phyloP scores from a whole-genome alignment of 345 rosid genomes.

The Arabidopsis thaliana region DNA sequence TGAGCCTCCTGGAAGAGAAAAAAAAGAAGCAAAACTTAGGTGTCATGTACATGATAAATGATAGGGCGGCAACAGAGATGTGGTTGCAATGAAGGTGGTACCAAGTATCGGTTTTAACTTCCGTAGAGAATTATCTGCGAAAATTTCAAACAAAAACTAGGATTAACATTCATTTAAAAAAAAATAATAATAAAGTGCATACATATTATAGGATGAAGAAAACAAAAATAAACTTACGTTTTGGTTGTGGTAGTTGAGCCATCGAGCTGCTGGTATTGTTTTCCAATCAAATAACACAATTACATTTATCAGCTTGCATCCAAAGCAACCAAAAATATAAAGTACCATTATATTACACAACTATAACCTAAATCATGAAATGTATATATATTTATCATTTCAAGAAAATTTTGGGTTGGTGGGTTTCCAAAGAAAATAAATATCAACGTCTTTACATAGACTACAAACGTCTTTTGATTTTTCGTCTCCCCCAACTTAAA shows the following conservation, averaged over 20 bases:
- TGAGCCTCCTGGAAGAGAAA: slow-evolving; percentile 21
- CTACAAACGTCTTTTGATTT: too few species aligned
- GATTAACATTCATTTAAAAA: neutral
- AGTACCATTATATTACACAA: neutral
- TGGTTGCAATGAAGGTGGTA: slow-evolving; percentile 8
- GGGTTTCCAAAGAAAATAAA: too few species aligned
- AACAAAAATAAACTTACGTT: neutral
- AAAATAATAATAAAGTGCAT: slow-evolving; percentile 3
- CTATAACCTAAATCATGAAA: neutral
- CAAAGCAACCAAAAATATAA: neutral
- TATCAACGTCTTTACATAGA: neutral
- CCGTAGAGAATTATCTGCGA: slow-evolving; percentile 22
- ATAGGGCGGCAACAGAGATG: neutral
- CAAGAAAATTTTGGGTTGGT: too few species aligned
- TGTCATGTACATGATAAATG: slow-evolving; percentile 5
- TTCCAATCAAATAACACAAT: neutral
- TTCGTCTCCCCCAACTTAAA: too few species aligned
- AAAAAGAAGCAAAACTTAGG: neutral
- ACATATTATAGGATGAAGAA: neutral
- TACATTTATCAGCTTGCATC: neutral
- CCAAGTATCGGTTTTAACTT: slow-evolving; percentile 37
- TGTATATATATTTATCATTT: too few species aligned
- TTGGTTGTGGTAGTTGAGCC: neutral
- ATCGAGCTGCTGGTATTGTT: slow-evolving; percentile 1
- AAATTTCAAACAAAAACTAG: slow-evolving; percentile 2